These are phyloP conservation scores for Leccinum pachyderme DNA, from an alignment of 1,284 basidiomycete species.

Conservation along the genomic window DNA sequence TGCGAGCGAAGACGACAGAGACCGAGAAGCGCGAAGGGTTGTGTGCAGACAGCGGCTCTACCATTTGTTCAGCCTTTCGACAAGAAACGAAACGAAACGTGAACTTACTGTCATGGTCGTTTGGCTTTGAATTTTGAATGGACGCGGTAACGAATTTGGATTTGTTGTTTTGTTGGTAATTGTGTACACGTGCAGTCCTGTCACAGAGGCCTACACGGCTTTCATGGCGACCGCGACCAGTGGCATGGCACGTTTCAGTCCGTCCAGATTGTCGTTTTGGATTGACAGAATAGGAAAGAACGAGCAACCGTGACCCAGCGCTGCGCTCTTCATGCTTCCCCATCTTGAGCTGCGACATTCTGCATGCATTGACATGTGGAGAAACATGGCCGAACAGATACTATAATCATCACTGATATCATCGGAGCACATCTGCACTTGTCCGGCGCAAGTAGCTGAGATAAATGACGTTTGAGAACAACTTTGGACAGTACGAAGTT, in stretches of 20 bases:
- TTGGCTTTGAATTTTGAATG: conserved; percentile 13
- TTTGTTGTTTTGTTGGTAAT: conserved; percentile 26
- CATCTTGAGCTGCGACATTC: neutral
- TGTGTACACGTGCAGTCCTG: conserved; percentile 11
- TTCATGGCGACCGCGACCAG: neutral
- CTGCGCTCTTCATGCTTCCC: neutral
- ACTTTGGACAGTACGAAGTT: neutral
- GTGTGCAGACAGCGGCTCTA: conserved; percentile 22
- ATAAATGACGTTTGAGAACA: neutral
- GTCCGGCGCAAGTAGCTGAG: neutral
- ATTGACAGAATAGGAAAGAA: neutral
- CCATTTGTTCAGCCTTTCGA: neutral
- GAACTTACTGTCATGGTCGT: conserved; percentile 26
- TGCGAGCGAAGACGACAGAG: conserved; percentile 4
- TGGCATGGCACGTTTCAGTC: neutral
- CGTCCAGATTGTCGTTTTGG: neutral
- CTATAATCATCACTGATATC: neutral
- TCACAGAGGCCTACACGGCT: neutral
- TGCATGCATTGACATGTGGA: neutral
- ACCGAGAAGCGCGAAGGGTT: conserved; percentile 17
- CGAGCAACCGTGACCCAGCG: neutral
- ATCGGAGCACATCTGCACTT: neutral
- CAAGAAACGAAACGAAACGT: neutral
- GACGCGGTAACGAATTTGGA: conserved; percentile 20
- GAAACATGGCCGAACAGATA: neutral